phyloP scores from a whole-genome alignment of 2,329 filamentous ascomycete genomes.

The Teratosphaeria viscida region DNA sequence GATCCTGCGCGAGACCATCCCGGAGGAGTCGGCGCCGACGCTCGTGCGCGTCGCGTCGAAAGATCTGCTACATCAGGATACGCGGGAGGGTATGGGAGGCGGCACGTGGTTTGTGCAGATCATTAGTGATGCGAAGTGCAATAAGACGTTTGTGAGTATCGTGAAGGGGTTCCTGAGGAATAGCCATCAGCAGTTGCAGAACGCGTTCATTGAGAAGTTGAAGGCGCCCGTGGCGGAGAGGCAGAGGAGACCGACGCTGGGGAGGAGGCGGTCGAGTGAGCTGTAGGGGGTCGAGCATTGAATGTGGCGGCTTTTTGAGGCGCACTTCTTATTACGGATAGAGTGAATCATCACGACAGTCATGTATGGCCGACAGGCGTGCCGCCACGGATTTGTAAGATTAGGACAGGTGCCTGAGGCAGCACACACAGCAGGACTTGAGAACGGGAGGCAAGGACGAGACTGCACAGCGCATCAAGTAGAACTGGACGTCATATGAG shows the following conservation, averaged over 20 bases:
- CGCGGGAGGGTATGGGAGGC: background rate
- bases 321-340: background rate
- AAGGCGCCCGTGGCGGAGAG: slow-evolving; percentile 6
- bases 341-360: background rate
- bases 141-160: slow-evolving; percentile 21
- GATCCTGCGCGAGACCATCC: slow-evolving; percentile 16
- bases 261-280: slow-evolving; percentile 8
- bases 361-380: background rate
- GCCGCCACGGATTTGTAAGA: background rate
- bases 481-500: background rate
- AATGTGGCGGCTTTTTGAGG: background rate
- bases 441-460: background rate
- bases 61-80: slow-evolving; percentile 15
- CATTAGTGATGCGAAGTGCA: slow-evolving; percentile 23
- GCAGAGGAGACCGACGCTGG: slow-evolving; percentile 12
- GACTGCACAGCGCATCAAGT: background rate
- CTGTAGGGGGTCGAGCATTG: background rate
- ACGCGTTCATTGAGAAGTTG: slow-evolving; percentile 21
- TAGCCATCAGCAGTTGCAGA: slow-evolving; percentile 20
- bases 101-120: slow-evolving; percentile 24
- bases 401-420: background rate
- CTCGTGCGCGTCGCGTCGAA: slow-evolving; percentile 11
- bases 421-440: background rate
- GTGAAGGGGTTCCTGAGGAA: slow-evolving; percentile 26
- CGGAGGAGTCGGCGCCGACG: slow-evolving; percentile 7